These are phyloP conservation scores for Pseudocercospora cruenta DNA, from an alignment of 2,329 filamentous ascomycete species.

Conservation along the genomic window DNA sequence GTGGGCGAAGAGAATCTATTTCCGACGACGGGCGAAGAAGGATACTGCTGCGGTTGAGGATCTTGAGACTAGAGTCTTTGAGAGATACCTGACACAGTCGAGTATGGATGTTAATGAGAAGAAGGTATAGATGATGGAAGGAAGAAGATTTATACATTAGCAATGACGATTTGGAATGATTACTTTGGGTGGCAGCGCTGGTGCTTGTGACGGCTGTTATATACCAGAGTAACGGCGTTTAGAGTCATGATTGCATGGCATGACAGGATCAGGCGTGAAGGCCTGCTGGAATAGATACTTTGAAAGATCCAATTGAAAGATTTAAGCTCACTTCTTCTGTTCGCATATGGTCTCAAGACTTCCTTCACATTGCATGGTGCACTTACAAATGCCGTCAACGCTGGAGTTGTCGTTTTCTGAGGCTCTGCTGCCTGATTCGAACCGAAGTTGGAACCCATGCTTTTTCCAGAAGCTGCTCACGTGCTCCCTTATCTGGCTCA, in stretches of 20 bases:
- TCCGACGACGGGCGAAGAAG: constrained; percentile 23
- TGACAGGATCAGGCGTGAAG: not conserved
- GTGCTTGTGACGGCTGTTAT: not conserved
- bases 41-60: constrained; percentile 15
- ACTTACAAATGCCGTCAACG: not conserved
- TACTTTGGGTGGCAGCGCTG: not conserved
- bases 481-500: not conserved
- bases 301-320: not conserved
- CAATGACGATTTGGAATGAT: not conserved
- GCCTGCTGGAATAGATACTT: not conserved
- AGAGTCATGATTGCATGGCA: not conserved
- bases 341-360: not conserved
- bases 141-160: not conserved
- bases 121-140: constrained; percentile 16
- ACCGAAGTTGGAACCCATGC: not conserved
- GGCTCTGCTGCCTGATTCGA: not conserved
- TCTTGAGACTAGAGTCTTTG: constrained; percentile 31
- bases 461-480: not conserved
- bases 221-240: constrained; percentile 3
- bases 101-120: constrained; percentile 23
- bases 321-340: not conserved
- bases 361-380: not conserved
- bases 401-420: not conserved
- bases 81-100: constrained; percentile 31
- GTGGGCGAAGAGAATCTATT: constrained; percentile 60